Conservation (phyloP, 2,329 filamentous ascomycete species). For the Endothia cerciana region DNA sequence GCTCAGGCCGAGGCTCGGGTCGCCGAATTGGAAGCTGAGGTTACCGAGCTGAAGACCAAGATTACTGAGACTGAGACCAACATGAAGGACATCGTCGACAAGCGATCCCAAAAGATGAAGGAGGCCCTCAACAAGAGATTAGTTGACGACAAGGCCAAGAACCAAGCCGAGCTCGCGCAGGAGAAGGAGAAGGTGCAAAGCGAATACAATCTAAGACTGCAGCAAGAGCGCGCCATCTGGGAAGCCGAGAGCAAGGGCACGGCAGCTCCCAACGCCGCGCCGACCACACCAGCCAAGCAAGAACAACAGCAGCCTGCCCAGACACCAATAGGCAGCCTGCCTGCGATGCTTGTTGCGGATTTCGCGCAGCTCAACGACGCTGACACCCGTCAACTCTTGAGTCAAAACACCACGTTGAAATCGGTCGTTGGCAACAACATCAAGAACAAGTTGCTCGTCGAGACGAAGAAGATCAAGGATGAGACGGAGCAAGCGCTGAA, state of each 20-base stretch:
- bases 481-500: constrained; percentile 54
- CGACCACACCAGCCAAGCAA: constrained; percentile 47
- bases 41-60: constrained; percentile 67
- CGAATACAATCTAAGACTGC: constrained; percentile 53
- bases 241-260: constrained; percentile 53
- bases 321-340: constrained; percentile 41
- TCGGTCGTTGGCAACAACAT: constrained; percentile 64
- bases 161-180: constrained; percentile 54
- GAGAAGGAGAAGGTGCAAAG: constrained; percentile 56
- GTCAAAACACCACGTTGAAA: constrained; percentile 60
- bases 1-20: constrained; percentile 64
- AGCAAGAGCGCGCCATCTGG: constrained; percentile 67
- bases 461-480: constrained; percentile 63
- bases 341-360: constrained; percentile 42
- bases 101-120: constrained; percentile 71
- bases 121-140: constrained; percentile 70
- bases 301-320: constrained; percentile 34
- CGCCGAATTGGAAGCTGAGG: constrained; percentile 66
- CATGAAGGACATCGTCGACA: constrained; percentile 63
- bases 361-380: constrained; percentile 56
- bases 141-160: constrained; percentile 62
- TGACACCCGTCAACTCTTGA: constrained; percentile 60
- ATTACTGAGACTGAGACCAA: constrained; percentile 66
- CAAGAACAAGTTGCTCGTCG: constrained; percentile 69
- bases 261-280: constrained; percentile 6